Percentiles rank a stretch among this genome's conserved stretches.
These are phyloP conservation scores for Pilaira anomala DNA, from an alignment of 192 early-diverging fungal genomes.

Conservation along the genomic window DNA sequence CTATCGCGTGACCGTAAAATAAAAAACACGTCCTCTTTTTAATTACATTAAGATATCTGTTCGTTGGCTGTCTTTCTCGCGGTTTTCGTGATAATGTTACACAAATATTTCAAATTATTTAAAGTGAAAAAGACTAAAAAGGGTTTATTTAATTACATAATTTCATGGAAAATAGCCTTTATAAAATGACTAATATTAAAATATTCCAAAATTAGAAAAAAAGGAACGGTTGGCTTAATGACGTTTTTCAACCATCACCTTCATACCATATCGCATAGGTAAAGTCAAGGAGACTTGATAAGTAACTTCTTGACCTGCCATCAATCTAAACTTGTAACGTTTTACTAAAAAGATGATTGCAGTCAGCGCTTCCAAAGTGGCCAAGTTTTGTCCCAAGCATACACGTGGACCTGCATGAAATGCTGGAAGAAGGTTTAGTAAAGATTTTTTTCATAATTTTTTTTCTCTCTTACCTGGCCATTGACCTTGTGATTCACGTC, in stretches of 20 bases:
- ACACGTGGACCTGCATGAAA: constrained; percentile 57
- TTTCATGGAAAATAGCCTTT: no score
- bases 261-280: constrained; percentile 34
- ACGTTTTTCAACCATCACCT: constrained; percentile 28
- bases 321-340: constrained; percentile 36
- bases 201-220: no score
- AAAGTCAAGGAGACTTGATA: constrained; percentile 25
- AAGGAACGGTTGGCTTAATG: not conserved
- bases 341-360: constrained; percentile 36
- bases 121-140: no score
- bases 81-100: no score
- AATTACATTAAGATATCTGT: no score
- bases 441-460: no score
- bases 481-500: constrained; percentile 40
- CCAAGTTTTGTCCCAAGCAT: constrained; percentile 37
- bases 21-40: no score
- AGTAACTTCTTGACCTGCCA: constrained; percentile 32
- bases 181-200: no score
- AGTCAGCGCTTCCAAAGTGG: constrained; percentile 43
- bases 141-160: no score
- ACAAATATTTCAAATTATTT: no score
- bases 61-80: no score
- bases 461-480: constrained; percentile 30
- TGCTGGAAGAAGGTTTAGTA: not conserved
- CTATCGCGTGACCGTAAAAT: no score